A percentile compares a stretch with the other conserved stretches of the same genome.
These are phyloP conservation scores for Mycena polygramma DNA, from an alignment of 768 basidiomycete genomes.

Conservation along the genomic window DNA sequence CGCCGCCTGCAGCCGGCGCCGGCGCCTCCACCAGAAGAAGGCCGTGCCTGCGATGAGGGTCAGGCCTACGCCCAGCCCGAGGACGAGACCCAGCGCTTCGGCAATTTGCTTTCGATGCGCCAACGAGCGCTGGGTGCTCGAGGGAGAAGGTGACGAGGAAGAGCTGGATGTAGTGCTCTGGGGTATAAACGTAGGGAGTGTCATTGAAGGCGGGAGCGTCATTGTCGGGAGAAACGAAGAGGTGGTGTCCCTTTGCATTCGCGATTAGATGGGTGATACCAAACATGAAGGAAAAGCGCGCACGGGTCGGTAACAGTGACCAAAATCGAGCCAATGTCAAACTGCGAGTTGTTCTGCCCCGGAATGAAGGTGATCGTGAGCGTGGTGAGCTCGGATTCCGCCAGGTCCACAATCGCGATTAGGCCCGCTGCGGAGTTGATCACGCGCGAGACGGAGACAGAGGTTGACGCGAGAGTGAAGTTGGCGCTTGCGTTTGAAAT, in stretches of 20 bases:
- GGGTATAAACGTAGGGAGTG: slow-evolving; percentile 50
- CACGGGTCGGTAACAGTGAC: slow-evolving; percentile 51
- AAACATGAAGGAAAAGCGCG: background rate
- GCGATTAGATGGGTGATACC: slow-evolving; percentile 1
- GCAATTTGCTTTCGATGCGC: slow-evolving; percentile 36
- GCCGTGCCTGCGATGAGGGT: slow-evolving; percentile 38
- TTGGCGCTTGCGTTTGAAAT: slow-evolving; percentile 66
- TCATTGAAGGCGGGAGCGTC: slow-evolving; percentile 51
- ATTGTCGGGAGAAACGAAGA: slow-evolving; percentile 51
- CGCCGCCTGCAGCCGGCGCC: slow-evolving; percentile 35
- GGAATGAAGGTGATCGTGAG: slow-evolving; percentile 58
- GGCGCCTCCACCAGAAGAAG: slow-evolving; percentile 43
- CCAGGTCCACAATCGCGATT: slow-evolving; percentile 55
- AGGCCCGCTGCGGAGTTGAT: slow-evolving; percentile 58
- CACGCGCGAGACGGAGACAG: slow-evolving; percentile 48
- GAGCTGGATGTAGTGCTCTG: slow-evolving; percentile 31
- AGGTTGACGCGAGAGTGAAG: slow-evolving; percentile 58
- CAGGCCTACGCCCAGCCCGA: slow-evolving; percentile 48
- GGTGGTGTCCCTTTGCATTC: slow-evolving; percentile 35
- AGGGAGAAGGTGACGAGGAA: slow-evolving; percentile 32
- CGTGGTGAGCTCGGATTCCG: slow-evolving; percentile 54
- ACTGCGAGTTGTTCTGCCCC: slow-evolving; percentile 42
- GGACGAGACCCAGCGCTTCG: slow-evolving; percentile 44
- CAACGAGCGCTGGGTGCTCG: slow-evolving; percentile 23
- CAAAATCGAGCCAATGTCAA: slow-evolving; percentile 55